A percentile compares a stretch with the other conserved stretches of the same genome.
Evolutionary conservation across 805 yeast genomes (phyloP).

Genomic region (Nakazawaea sp.): DNA sequence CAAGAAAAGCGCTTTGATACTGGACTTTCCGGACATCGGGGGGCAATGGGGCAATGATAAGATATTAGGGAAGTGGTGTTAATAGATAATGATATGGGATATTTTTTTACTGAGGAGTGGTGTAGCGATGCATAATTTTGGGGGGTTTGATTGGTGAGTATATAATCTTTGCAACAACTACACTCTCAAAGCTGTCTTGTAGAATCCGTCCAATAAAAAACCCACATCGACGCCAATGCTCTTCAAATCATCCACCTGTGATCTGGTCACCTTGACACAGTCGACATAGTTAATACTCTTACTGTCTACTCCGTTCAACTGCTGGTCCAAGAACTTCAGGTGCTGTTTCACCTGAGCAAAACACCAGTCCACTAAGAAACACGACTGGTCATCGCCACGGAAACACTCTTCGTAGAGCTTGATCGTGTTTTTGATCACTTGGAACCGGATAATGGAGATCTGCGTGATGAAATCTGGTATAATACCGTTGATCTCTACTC

Average conservation of each 20-base stretch:
- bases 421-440: conserved; percentile 52
- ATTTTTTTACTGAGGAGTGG: too few species aligned
- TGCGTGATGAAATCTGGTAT: conserved; percentile 49
- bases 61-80: too few species aligned
- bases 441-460: conserved; percentile 56
- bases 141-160: too few species aligned
- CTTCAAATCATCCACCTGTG: conserved; percentile 36
- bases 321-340: conserved; percentile 54
- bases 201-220: conserved; percentile 46
- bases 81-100: too few species aligned
- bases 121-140: too few species aligned
- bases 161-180: too few species aligned
- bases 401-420: conserved; percentile 47
- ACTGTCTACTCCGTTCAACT: conserved; percentile 55
- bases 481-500: conserved; percentile 50
- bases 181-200: too few species aligned
- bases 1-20: conserved; percentile 35
- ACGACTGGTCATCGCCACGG: conserved; percentile 24
- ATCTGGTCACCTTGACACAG: conserved; percentile 46
- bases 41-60: too few species aligned
- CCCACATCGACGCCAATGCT: conserved; percentile 56
- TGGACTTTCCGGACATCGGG: neutral
- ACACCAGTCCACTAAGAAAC: conserved; percentile 73
- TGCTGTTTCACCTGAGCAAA: conserved; percentile 56
- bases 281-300: conserved; percentile 44